Percentiles rank a stretch among this genome's conserved stretches.
Evolutionary conservation across 169 alveolate genomes (phyloP).

Genomic region (Cryptosporidium bovis): DNA sequence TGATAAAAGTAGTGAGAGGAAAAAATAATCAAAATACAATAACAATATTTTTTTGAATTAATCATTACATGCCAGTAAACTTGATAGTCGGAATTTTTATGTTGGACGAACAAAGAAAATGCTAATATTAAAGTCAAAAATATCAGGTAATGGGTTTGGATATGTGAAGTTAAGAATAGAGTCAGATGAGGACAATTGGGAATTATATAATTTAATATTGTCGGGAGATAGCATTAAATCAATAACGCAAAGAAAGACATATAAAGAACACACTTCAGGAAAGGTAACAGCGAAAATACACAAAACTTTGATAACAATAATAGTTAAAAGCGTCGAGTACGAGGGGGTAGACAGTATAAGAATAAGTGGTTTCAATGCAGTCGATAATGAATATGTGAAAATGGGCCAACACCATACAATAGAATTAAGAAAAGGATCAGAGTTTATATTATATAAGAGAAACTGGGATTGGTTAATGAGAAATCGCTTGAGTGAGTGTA

Average conservation of each 20-base stretch:
- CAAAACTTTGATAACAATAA: constrained; percentile 22
- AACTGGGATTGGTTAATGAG: constrained; percentile 67
- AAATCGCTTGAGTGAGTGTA: constrained; percentile 24
- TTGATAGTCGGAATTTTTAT: neutral
- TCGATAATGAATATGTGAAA: constrained; percentile 54
- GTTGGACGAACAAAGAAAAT: neutral
- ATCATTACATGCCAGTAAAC: too few relatives aligned
- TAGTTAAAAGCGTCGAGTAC: constrained; percentile 41
- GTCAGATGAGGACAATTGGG: constrained; percentile 57
- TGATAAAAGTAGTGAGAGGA: too few relatives aligned
- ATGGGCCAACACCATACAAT: constrained; percentile 71
- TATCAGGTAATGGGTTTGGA: constrained; percentile 56
- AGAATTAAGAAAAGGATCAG: constrained; percentile 46
- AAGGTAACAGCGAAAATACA: constrained; percentile 32
- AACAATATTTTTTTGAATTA: too few relatives aligned
- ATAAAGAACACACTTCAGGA: constrained; percentile 46
- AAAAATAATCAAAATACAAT: too few relatives aligned
- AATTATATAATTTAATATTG: constrained; percentile 40
- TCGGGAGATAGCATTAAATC: constrained; percentile 68
- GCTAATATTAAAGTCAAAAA: constrained; percentile 29
- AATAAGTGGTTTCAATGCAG: constrained; percentile 68
- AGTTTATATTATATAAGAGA: constrained; percentile 43
- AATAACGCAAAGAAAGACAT: constrained; percentile 37
- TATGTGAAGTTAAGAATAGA: constrained; percentile 48
- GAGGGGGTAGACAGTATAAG: constrained; percentile 8